Base-by-base conservation (phyloP, 2,329 filamentous ascomycete genomes). In the Neoascochyta sp. region DNA sequence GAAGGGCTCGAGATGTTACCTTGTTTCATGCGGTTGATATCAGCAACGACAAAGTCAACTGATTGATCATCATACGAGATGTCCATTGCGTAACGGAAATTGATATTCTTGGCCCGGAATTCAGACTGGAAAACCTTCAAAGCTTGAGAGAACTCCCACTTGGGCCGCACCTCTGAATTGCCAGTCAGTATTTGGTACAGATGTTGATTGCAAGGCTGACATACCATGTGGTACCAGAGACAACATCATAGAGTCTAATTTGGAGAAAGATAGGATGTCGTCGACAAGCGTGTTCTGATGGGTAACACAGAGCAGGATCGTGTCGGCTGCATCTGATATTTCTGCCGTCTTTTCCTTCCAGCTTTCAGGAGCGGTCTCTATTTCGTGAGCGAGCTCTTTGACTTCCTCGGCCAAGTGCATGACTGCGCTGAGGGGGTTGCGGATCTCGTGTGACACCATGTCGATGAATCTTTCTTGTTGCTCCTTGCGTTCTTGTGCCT, bases 401-500 rank as follows among this genome's bases (percentile, higher is more conserved):
- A 69, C 64, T 32, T 69, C 64, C 39, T 69, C 66, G 1, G 64
- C 61, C 15, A 65, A 55, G 37, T 69, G 66, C 10, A 69, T 34
- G 1, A 70, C 62, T 7, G 57, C 60, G 21, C 54, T 59, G 3
- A 64, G 47, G 0, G 60, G 60, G 26, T 64, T 64, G 6, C 60
- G 48, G 16, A 62, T 62, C 26, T 69, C 65, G 22, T 67, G 63
- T 5, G 50, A 58, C 5, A 67, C 65, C 65, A 68, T 68, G 34
- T 68, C 65, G 15, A 68, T 68, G 39, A 70, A 70, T 1, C 64
- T 43, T 41, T 69, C 66, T 31, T 69, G 67, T 30, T 69, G 66
- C 29, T 64, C 57, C 26, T 68, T 69, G 7, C 64, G 47, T 23
- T 69, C 66, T 21, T 53, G 50, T 2, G 67, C 66, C 37, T 69